These are phyloP conservation scores for Gossypium thurberi DNA, from an alignment of 345 rosid species.

Conservation along the genomic window DNA sequence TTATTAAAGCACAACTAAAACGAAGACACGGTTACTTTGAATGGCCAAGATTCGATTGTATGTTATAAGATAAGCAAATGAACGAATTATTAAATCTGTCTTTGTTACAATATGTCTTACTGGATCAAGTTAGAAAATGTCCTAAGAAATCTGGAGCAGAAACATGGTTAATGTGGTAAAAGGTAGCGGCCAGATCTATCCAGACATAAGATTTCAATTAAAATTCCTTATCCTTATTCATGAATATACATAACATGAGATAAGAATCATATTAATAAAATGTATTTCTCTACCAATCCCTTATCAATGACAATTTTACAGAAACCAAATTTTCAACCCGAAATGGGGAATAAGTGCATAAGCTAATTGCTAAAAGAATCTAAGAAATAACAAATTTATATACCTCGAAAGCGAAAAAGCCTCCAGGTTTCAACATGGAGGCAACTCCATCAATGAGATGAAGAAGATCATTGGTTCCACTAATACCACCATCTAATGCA, in stretches of 20 bases:
- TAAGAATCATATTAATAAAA: too few species aligned
- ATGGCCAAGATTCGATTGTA: not conserved
- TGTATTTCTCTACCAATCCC: not conserved
- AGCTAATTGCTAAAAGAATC: not conserved
- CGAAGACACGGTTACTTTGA: not conserved
- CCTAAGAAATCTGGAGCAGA: not conserved
- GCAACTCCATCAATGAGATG: constrained; percentile 62
- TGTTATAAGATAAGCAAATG: not conserved
- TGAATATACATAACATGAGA: too few species aligned
- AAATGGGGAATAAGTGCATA: not conserved
- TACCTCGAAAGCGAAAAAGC: constrained; percentile 88
- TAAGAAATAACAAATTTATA: not conserved
- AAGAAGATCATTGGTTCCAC: constrained; percentile 67
- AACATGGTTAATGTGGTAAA: not conserved
- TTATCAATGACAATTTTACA: not conserved
- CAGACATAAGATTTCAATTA: too few species aligned
- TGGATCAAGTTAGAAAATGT: not conserved
- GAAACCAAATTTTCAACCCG: not conserved
- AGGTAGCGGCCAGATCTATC: not conserved
- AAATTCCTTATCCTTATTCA: too few species aligned
- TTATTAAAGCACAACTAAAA: not conserved
- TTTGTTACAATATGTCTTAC: not conserved
- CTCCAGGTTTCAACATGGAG: constrained; percentile 64
- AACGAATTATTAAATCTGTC: not conserved
- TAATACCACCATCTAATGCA: constrained; percentile 78